Base-by-base conservation (phyloP, 441 rosid genomes). In the Bocquillonia castaneifolia region DNA sequence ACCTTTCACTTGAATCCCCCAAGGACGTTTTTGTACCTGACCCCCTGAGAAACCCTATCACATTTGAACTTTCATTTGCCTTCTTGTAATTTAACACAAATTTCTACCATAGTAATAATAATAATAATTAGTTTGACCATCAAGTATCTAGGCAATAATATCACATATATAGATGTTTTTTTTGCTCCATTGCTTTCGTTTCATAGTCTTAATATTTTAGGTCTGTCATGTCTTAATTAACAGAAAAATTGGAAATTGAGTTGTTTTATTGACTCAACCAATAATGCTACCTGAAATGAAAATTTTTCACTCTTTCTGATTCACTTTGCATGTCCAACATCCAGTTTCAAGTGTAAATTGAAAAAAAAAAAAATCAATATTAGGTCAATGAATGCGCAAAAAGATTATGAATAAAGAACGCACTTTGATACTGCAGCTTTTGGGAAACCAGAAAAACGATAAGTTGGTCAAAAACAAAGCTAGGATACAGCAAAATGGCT, bases 401-500 rank as follows among this genome's bases (percentile, higher is more conserved):
- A 28, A 58, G 64, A 32, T 47, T 51, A 37, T 25, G 44, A 6
- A 34, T 15, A 18, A 17, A 51, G 5, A 23, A 9, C 3, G 36
- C 23, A 45, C 32, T 44, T 42, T 14, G 17, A 53, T 22, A 61
- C 0, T 51, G 28, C 52, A 28, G 52, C 23, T 29, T 23, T 56
- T 54, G 23, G 40, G 22, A 56, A 71, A 55, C 50, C 23, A 37
- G 63, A 64, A 57, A 48, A 58, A 56, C 15, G 40, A 13, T 63
- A 44, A 14, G 12, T 4, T 36, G 51, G 58, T 29, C 20, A 64
- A 59, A 71, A 64, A 15, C 15, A 48, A 22, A 58, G 63, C 25
- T 13, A 47, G 23, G 28, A 56, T 48, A 64, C 47, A 66, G 8
- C 18, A 47, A 61, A n/a, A 62, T 53, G 59, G 25, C 48, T 56